A percentile compares a stretch with the other conserved stretches of the same genome.
Conservation (phyloP, 75 land plant genomes). For the Picea glauca region DNA sequence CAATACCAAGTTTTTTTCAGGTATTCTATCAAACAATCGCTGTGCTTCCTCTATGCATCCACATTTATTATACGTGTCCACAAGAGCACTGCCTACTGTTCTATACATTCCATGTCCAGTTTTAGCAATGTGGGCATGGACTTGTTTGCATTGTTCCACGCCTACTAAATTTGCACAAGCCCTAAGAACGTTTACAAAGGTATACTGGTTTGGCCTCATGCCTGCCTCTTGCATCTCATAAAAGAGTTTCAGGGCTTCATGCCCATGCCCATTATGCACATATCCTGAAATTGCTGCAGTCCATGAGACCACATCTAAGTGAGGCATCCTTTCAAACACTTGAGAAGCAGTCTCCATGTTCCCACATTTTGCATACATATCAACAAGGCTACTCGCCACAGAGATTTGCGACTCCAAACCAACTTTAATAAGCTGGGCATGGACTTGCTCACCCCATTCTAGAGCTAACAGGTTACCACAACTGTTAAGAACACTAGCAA, state of each 20-base stretch:
- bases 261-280: conserved; percentile 10
- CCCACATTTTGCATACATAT: conserved; percentile 33
- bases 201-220: conserved; percentile 12
- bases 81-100: conserved; percentile 23
- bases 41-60: conserved; percentile 20
- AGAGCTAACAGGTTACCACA: neutral
- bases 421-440: neutral
- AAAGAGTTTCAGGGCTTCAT: conserved; percentile 16
- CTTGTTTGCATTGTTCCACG: conserved; percentile 1
- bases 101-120: conserved; percentile 10
- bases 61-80: conserved; percentile 40
- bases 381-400: conserved; percentile 23
- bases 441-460: neutral
- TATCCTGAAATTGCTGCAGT: conserved; percentile 18
- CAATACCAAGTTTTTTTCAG: conserved; percentile 32
- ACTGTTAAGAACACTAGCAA: neutral
- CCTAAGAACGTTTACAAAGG: conserved; percentile 10
- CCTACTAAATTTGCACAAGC: conserved; percentile 12
- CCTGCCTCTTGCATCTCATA: conserved; percentile 21
- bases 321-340: conserved; percentile 14
- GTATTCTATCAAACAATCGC: conserved; percentile 18
- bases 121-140: conserved; percentile 16
- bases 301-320: conserved; percentile 18
- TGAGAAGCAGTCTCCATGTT: conserved; percentile 20
- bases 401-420: neutral